Evolutionary conservation across 768 basidiomycete genomes (phyloP).

Genomic region (Macrolepiota dolichaula): DNA sequence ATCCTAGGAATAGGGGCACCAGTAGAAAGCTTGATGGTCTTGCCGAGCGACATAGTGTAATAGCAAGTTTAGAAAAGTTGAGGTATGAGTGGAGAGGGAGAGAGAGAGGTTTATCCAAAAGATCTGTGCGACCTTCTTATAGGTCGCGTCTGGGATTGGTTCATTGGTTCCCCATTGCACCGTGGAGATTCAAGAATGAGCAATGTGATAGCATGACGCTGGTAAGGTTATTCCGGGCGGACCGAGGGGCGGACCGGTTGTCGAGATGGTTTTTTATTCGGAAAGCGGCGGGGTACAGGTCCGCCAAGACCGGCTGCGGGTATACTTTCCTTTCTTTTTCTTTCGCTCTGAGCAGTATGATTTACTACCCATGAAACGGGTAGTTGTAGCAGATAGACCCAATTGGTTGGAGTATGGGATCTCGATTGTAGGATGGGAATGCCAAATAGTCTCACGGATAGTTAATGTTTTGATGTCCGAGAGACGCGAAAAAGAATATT

Average conservation of each 20-base stretch:
- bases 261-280: background rate
- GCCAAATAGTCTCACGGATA: too few relatives aligned
- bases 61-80: background rate
- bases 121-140: background rate
- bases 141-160: background rate
- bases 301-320: too few relatives aligned
- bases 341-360: too few relatives aligned
- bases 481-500: too few relatives aligned
- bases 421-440: too few relatives aligned
- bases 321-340: too few relatives aligned
- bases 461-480: too few relatives aligned
- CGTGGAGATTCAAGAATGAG: background rate
- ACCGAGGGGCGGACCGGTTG: background rate
- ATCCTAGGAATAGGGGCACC: conserved; percentile 66
- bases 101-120: background rate
- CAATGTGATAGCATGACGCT: background rate
- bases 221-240: background rate
- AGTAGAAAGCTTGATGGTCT: conserved; percentile 36
- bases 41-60: conserved; percentile 37
- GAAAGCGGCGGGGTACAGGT: too few relatives aligned
- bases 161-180: background rate
- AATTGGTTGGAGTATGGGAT: too few relatives aligned
- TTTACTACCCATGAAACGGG: too few relatives aligned
- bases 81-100: background rate
- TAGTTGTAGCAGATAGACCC: too few relatives aligned